phyloP scores from a whole-genome alignment of 2,329 filamentous ascomycete genomes.

The Neopestalotiopsis sp. region DNA sequence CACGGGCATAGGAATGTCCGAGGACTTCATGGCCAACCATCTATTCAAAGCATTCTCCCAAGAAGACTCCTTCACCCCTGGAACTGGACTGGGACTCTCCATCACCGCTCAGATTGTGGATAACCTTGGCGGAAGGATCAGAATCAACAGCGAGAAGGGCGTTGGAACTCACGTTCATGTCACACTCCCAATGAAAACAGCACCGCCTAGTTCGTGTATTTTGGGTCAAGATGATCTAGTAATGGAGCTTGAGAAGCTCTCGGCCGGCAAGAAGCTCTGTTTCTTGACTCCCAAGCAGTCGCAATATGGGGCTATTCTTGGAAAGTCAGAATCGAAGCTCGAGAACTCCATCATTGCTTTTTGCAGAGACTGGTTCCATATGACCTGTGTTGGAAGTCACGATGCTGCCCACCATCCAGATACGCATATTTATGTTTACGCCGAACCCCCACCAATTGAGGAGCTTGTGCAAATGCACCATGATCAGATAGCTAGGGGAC shows the following conservation, averaged over 20 bases:
- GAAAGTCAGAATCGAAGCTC: slow-evolving; percentile 16
- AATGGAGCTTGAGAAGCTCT: not conserved
- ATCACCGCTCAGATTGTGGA: slow-evolving; percentile 63
- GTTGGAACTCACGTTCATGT: slow-evolving; percentile 59
- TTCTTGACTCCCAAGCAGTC: not conserved
- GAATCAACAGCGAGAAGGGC: slow-evolving; percentile 44
- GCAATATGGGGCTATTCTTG: not conserved
- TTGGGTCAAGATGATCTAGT: not conserved
- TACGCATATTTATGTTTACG: slow-evolving; percentile 28
- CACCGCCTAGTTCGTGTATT: slow-evolving; percentile 15
- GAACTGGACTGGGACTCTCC: slow-evolving; percentile 69
- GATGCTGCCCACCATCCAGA: slow-evolving; percentile 22
- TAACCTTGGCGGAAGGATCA: slow-evolving; percentile 26
- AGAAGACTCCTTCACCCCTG: slow-evolving; percentile 64
- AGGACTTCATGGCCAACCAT: slow-evolving; percentile 64
- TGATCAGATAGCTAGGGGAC: slow-evolving; percentile 21
- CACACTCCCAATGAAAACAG: slow-evolving; percentile 41
- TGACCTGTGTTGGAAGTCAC: slow-evolving; percentile 23
- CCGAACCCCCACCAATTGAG: slow-evolving; percentile 30
- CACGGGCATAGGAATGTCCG: slow-evolving; percentile 69
- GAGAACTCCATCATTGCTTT: slow-evolving; percentile 25
- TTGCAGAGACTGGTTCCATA: slow-evolving; percentile 28
- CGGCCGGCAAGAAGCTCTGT: slow-evolving; percentile 3
- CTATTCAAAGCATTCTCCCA: slow-evolving; percentile 70
- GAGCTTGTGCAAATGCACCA: slow-evolving; percentile 23